phyloP scores from a whole-genome alignment of 805 yeast species.

The Yamadazyma paraphyllophila region DNA sequence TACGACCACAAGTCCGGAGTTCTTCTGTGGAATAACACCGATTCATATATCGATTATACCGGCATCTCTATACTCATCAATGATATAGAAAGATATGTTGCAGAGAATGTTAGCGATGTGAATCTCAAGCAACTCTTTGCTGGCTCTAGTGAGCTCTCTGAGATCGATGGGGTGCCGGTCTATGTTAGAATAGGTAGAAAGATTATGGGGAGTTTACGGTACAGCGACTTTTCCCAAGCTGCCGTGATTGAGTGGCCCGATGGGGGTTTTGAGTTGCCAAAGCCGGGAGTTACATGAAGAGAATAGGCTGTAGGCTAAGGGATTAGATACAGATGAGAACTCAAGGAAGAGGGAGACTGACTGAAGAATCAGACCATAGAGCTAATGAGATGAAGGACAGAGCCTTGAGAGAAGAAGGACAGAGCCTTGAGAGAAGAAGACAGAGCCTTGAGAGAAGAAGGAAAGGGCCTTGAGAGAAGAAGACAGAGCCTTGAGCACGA shows the following conservation, averaged over 20 bases:
- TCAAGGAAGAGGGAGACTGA: too few relatives aligned
- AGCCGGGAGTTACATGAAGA: conserved; percentile 18
- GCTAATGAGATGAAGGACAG: too few relatives aligned
- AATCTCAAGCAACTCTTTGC: conserved; percentile 25
- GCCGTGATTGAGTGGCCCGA: conserved; percentile 59
- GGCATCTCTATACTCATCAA: conserved; percentile 64
- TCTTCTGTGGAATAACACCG: conserved; percentile 34
- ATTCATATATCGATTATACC: background rate
- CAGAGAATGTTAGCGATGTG: conserved; percentile 31
- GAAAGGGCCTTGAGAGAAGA: too few relatives aligned
- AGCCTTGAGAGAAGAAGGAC: too few relatives aligned
- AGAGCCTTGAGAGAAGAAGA: too few relatives aligned
- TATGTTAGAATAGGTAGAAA: conserved; percentile 60
- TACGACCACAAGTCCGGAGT: conserved; percentile 28
- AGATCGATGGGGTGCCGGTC: background rate
- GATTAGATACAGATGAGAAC: too few relatives aligned
- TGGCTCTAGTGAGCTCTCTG: conserved; percentile 16
- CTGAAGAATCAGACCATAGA: too few relatives aligned
- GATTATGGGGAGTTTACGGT: conserved; percentile 32
- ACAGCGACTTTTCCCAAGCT: conserved; percentile 67
- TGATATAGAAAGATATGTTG: conserved; percentile 75
- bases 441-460: too few relatives aligned
- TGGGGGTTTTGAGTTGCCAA: conserved; percentile 51
- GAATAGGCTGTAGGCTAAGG: too few relatives aligned
- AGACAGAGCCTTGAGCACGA: too few relatives aligned